Percentiles rank a stretch among this genome's conserved stretches.
These are phyloP conservation scores for Penicillium verhagenii DNA, from an alignment of 495 filamentous ascomycete species.

Conservation along the genomic window DNA sequence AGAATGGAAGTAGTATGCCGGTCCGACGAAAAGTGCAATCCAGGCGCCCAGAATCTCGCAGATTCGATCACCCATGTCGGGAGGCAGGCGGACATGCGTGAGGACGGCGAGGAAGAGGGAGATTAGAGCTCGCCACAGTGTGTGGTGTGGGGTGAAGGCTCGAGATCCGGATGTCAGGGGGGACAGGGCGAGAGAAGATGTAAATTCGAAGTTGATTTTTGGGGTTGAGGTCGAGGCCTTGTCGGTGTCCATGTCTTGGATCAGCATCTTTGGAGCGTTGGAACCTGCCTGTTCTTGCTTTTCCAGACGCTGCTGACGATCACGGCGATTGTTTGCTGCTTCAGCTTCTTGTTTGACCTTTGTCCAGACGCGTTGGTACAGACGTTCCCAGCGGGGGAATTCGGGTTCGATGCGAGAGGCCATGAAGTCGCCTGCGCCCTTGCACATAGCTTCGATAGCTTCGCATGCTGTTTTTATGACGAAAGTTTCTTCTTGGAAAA, in stretches of 20 bases:
- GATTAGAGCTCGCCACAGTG: conserved; percentile 36
- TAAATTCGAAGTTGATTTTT: conserved; percentile 2
- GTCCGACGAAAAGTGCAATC: conserved; percentile 38
- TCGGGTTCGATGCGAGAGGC: conserved; percentile 63
- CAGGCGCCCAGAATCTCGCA: conserved; percentile 39
- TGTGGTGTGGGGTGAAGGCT: conserved; percentile 42
- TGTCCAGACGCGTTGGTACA: conserved; percentile 42
- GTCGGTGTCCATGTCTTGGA: background rate
- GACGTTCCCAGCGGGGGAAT: conserved; percentile 57
- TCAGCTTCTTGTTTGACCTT: conserved; percentile 39
- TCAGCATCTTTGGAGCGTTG: background rate
- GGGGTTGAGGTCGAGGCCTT: background rate
- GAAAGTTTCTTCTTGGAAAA: conserved; percentile 65
- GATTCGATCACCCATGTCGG: conserved; percentile 39
- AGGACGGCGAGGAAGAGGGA: conserved; percentile 41
- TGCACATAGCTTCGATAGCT: conserved; percentile 58
- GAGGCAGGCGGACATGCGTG: conserved; percentile 37
- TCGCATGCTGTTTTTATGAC: conserved; percentile 69
- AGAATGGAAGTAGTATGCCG: conserved; percentile 32
- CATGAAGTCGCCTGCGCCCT: conserved; percentile 78
- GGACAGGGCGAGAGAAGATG: conserved; percentile 27
- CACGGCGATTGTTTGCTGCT: conserved; percentile 31
- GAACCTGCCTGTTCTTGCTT: background rate
- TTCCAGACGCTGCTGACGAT: conserved; percentile 14
- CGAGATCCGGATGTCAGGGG: conserved; percentile 18